Base-by-base conservation (phyloP, 2,329 filamentous ascomycete species). In the Shiraia bambusicola region DNA sequence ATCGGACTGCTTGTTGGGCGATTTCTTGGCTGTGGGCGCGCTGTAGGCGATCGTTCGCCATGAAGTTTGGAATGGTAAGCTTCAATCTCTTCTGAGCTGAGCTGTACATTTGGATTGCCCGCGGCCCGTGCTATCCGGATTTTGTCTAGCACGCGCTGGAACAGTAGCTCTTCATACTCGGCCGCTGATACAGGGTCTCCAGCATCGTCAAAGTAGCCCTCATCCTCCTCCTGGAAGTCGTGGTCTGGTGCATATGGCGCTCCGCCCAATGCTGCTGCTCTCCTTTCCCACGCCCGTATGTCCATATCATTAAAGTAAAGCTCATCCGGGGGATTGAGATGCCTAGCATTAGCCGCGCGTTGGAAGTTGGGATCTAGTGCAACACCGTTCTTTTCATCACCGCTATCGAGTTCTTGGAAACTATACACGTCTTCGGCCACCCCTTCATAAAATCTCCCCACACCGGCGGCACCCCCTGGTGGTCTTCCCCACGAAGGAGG, bases 401-500 rank as follows among this genome's bases (percentile, higher is more conserved):
- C 71, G 50, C 61, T 69, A 35, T 80, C 82, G 66, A 89, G 58
- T 69, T 90, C 86, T 70, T 88, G 82, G 64, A 89, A 81, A 51
- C 76, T 72, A 58, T 78, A 62, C 42, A 67, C 60, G 39, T 67
- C 59, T 24, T 72, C 59, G 19, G 71, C 59, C 63, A 58, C 59
- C 69, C 73, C 76, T 56, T 65, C 66, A 47, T 59, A 76, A 77
- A 72, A 75, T 65, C 63, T 72, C 72, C 66, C 69, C 61, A 66
- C 74, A 73, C 59, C 54, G 42, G 54, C 51, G 65, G 67, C 72
- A 74, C 84, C 87, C 87, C 88, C 87, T 81, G 88, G 87, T 93
- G 90, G 89, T 96, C 92, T 96, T 96, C 91, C 92, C 92, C 88
- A 91, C 82, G 19, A 22, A 22, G 78, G 85, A 88, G 91, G 90